Evolutionary conservation across 78 protist species (phyloP), one percentile per base, ranked within the genome.

Genomic region (Thecamonas trahens): DNA sequence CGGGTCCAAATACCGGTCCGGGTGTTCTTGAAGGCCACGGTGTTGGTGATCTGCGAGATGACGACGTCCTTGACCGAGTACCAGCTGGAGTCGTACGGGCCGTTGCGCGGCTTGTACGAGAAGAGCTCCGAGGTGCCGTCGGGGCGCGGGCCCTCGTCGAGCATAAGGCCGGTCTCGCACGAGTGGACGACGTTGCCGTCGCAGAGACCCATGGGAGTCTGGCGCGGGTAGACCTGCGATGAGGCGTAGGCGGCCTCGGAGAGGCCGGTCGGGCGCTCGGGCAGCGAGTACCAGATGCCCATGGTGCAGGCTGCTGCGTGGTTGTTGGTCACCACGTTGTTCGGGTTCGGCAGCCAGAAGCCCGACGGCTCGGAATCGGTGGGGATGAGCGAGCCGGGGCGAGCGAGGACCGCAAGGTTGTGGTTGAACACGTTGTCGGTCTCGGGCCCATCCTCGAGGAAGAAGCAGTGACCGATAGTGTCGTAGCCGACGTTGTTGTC

Each of bases 361-460:
- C 26, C 26, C 39, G 75, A 47, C 13, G 81, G 68, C 45, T 0
- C 2, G 26, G 3, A 4, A 29, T 76, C 81, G 20, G 59, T 14
- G 61, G 34, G 39, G 58, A 76, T 67, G 34, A 60, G 5, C 39
- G 71, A 28, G 6, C 72, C 72, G 26, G 18, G 29, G 47, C 37
- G 58, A 0, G 84, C 71, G 0, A 61, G 24, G 3, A 70, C 9
- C 32, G 77, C 84, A 4, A 78, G 28, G 32, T 72, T 72, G 38
- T 55, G 24, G 2, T 35, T 28, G 6, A 78, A n/a, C 0, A 0
- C 11, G 44, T 78, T 78, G 20, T 18, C 44, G 37, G 63, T 62
- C 40, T 78, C 84, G 35, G 69, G 67, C 13, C 77, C 84, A 61
- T 78, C 84, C 31, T 72, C 62, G 24, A 70, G 3, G 75, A 78